Conservation (phyloP, 1,139 yeast species). For the Scheffersomyces cryptocercus region DNA sequence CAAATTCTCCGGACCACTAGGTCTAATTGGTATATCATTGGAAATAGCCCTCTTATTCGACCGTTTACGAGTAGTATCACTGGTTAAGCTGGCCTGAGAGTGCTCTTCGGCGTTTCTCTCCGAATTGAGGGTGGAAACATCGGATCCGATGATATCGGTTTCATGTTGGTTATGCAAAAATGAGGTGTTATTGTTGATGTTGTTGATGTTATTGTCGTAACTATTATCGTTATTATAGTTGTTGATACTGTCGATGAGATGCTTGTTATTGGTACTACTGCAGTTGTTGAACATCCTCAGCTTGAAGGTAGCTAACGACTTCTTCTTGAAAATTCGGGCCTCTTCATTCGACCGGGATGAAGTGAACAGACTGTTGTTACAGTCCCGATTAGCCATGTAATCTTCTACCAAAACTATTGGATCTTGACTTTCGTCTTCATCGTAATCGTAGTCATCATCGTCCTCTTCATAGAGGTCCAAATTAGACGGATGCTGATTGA, state of each 20-base stretch:
- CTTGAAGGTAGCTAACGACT: conserved; percentile 43
- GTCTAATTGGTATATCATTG: conserved; percentile 7
- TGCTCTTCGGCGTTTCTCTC: not conserved
- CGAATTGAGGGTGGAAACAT: not conserved
- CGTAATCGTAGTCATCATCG: conserved; percentile 15
- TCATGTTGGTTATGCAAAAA: not conserved
- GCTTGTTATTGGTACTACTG: too few relatives aligned
- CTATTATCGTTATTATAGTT: too few relatives aligned
- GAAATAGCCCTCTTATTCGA: conserved; percentile 15
- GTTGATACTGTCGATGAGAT: too few relatives aligned
- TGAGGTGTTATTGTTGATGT: not conserved
- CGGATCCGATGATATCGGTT: not conserved
- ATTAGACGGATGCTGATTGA: conserved; percentile 1
- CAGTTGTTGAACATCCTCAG: conserved; percentile 17
- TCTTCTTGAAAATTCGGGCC: conserved; percentile 25
- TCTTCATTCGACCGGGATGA: conserved; percentile 1
- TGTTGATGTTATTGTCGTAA: not conserved
- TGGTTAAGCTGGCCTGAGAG: too few relatives aligned
- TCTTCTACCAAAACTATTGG: conserved; percentile 57
- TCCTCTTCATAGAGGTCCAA: conserved; percentile 1
- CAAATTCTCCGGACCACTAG: conserved; percentile 23
- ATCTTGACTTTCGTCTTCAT: conserved; percentile 38
- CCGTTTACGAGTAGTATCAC: too few relatives aligned
- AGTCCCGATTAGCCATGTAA: conserved; percentile 28
- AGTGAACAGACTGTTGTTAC: not conserved